Evolutionary conservation across 768 basidiomycete genomes (phyloP), one percentile per base, ranked within the genome.

Genomic region (Pulveroboletus sp.): DNA sequence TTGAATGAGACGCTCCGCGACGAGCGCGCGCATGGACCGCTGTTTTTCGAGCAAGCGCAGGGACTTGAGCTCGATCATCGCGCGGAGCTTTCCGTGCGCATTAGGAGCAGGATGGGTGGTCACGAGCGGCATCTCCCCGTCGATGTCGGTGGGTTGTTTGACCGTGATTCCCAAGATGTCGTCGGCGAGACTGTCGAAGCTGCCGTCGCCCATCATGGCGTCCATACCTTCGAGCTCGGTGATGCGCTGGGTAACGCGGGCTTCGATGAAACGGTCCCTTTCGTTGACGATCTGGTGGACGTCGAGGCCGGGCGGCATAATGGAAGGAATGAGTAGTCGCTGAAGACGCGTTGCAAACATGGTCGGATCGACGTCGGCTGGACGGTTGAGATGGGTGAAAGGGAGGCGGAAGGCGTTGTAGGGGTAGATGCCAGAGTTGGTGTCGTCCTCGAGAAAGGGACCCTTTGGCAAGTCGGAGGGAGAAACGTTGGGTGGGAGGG

Each of bases 291-390:
- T 78, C 56, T 91, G 82, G 58, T 94, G 86, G 4, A 94, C 89
- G 65, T 99, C 96, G 26, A 99, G 81, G 14, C 95, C 95, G 10
- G 78, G 71, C 0, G 96, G 95, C 82, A 91, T 89, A 53, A 97
- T 72, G 7, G 88, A 88, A 1, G 96, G 96, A 17, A 98, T 77
- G 36, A 97, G 72, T 20, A 92, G 78, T 4, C 88, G 79, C 61
- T 91, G 89, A 24, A 90, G 74, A 29, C 85, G 83, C 24, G 85
- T 86, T 1, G 83, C 81, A 57, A 81, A 84, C 49, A 82, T 70
- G 36, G 75, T 68, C 13, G 83, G 82, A 61, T 82, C 82, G 43
- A 72, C 75, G 44, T 82, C 80, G 26, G 79, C 55, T 22, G 77
- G 73, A 32, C 87, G 83, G 52, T 85, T 83, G 55, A 89, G 80